phyloP scores from a whole-genome alignment of 129 eudicot species.

The Solidago caesia region DNA sequence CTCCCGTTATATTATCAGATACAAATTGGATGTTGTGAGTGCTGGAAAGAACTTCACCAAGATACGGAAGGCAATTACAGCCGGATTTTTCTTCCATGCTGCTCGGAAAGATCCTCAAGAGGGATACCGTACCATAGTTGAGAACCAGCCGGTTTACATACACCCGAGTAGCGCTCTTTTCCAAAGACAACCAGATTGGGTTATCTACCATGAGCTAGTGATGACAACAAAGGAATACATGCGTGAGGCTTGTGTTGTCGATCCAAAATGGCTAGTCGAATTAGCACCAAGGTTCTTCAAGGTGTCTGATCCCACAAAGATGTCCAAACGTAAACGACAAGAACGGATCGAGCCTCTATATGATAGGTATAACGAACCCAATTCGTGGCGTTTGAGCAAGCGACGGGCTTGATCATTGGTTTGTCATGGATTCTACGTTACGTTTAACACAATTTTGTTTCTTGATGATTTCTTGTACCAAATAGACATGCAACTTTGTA shows the following conservation, averaged over 20 bases:
- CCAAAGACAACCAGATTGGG: slow-evolving; percentile 38
- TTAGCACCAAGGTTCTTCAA: slow-evolving; percentile 76
- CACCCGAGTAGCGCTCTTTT: slow-evolving; percentile 47
- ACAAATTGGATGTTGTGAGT: slow-evolving; percentile 46
- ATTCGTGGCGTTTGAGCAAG: slow-evolving; percentile 91
- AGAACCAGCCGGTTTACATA: slow-evolving; percentile 41
- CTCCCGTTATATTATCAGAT: slow-evolving; percentile 20
- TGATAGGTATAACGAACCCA: slow-evolving; percentile 81
- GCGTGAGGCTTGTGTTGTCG: slow-evolving; percentile 45
- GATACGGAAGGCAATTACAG: slow-evolving; percentile 48
- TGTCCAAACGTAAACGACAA: slow-evolving; percentile 87
- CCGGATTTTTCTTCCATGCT: slow-evolving; percentile 48
- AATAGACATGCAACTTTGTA: neutral
- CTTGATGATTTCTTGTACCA: neutral
- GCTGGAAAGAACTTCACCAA: slow-evolving; percentile 40
- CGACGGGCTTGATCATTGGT: slow-evolving; percentile 54
- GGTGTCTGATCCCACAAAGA: slow-evolving; percentile 71
- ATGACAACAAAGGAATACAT: slow-evolving; percentile 59
- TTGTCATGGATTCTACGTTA: neutral
- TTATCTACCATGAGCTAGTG: slow-evolving; percentile 56
- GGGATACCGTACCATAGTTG: slow-evolving; percentile 41
- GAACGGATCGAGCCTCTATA: slow-evolving; percentile 88
- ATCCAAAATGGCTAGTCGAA: slow-evolving; percentile 58
- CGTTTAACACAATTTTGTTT: slow-evolving; percentile 3
- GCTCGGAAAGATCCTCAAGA: slow-evolving; percentile 43